A percentile compares a stretch with the other conserved stretches of the same genome.
These are phyloP conservation scores for Candida silvicultrix DNA, from an alignment of 805 yeast genomes.

Conservation along the genomic window DNA sequence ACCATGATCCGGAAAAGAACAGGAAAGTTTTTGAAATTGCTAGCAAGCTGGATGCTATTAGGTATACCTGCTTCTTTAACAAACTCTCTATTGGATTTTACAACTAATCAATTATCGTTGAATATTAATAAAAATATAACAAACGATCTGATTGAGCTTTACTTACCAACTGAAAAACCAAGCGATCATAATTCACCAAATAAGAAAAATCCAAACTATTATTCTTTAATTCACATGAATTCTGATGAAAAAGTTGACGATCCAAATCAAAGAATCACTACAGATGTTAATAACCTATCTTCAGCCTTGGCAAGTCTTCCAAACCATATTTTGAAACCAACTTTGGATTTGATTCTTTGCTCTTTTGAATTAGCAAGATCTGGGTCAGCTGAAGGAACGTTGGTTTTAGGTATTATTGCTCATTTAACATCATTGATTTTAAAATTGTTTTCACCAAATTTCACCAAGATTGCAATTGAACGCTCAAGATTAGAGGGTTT, in stretches of 20 bases:
- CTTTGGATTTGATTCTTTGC: constrained; percentile 71
- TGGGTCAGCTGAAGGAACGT: constrained; percentile 62
- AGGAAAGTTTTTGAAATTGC: constrained; percentile 51
- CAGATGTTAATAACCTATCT: constrained; percentile 72
- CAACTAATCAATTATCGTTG: constrained; percentile 51
- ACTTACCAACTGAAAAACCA: constrained; percentile 48
- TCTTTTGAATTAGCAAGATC: constrained; percentile 59
- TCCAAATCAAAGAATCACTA: constrained; percentile 79
- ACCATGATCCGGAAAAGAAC: constrained; percentile 69
- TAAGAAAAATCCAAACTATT: constrained; percentile 57
- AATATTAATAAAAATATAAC: constrained; percentile 62
- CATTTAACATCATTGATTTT: constrained; percentile 72
- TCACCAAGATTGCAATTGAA: constrained; percentile 71
- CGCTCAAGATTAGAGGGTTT: constrained; percentile 80
- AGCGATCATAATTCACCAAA: constrained; percentile 15
- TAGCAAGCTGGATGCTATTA: constrained; percentile 72
- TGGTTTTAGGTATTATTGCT: constrained; percentile 72
- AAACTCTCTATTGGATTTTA: constrained; percentile 61
- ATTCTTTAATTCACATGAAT: constrained; percentile 60
- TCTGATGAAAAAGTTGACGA: constrained; percentile 44
- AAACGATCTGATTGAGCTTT: constrained; percentile 54
- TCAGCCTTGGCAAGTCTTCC: constrained; percentile 68
- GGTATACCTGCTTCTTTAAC: constrained; percentile 84
- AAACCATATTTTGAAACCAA: constrained; percentile 78
- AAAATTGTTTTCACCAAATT: constrained; percentile 81